Percentiles rank a stretch among this genome's conserved stretches.
phyloP scores from a whole-genome alignment of 345 rosid species.

The Populus tremula region DNA sequence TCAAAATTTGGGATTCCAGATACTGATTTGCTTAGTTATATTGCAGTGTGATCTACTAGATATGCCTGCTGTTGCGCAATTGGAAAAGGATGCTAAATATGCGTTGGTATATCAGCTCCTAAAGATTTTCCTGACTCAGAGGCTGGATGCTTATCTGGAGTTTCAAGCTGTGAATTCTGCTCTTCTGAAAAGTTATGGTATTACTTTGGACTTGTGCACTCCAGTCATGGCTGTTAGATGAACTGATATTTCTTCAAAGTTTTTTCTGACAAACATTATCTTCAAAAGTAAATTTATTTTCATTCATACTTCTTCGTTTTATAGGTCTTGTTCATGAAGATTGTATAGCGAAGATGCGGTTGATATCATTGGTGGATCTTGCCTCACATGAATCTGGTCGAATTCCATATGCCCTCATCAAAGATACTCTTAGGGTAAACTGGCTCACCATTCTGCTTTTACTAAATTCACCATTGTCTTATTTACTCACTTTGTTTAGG shows the following conservation, averaged over 20 bases:
- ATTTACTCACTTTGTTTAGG: conserved; percentile 6
- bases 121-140: conserved; percentile 77
- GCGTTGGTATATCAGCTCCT: conserved; percentile 73
- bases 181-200: conserved; percentile 73
- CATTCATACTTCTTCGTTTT: conserved; percentile 9
- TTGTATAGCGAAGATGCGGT: conserved; percentile 78
- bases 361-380: conserved; percentile 80
- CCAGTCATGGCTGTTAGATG: background rate
- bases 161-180: conserved; percentile 71
- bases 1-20: background rate
- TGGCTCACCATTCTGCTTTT: conserved; percentile 1
- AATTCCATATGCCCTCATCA: conserved; percentile 64
- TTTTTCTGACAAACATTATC: background rate
- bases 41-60: conserved; percentile 93
- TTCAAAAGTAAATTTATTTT: background rate
- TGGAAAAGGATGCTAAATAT: conserved; percentile 77
- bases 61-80: conserved; percentile 76
- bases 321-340: conserved; percentile 85
- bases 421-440: conserved; percentile 65
- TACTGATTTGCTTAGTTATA: conserved; percentile 1
- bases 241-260: background rate
- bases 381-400: conserved; percentile 64
- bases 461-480: conserved; percentile 1
- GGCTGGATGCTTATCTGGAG: conserved; percentile 69
- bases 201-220: background rate